A percentile compares a stretch with the other conserved stretches of the same genome.
Evolutionary conservation across 202 grass and related monocot species (phyloP).

Genomic region (Digitaria exilis): DNA sequence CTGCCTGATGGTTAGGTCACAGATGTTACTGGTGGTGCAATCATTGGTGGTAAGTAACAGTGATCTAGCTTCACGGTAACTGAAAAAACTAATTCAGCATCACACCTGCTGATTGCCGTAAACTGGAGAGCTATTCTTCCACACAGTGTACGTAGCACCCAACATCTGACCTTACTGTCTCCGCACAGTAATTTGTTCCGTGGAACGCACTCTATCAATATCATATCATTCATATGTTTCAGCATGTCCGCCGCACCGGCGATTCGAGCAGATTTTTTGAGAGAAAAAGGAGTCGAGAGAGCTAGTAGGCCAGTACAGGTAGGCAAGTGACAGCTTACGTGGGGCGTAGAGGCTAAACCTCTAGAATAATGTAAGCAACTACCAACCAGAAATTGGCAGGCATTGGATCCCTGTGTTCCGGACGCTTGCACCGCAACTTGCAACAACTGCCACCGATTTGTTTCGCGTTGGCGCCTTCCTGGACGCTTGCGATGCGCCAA

Average conservation of each 20-base stretch:
- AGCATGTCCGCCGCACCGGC: conserved; percentile 24
- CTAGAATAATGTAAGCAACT: conserved; percentile 23
- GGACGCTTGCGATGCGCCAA: conserved; percentile 3
- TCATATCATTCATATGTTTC: not conserved
- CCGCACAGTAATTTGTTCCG: not conserved
- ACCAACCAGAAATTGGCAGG: conserved; percentile 39
- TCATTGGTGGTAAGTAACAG: not conserved
- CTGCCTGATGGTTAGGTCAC: not conserved
- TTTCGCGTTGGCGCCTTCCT: conserved; percentile 26
- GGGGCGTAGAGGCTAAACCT: conserved; percentile 6
- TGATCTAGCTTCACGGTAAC: not conserved
- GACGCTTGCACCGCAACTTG: conserved; percentile 4
- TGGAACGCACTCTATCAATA: conserved; percentile 22
- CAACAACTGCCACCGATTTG: conserved; percentile 21
- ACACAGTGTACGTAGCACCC: not conserved
- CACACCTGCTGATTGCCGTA: not conserved
- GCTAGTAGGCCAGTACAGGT: conserved; percentile 27
- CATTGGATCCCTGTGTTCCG: conserved; percentile 53
- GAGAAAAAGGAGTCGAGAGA: not conserved
- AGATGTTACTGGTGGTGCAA: not conserved
- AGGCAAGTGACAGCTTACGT: conserved; percentile 46
- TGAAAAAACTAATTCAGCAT: not conserved
- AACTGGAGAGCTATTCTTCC: not conserved
- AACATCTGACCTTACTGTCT: conserved; percentile 31
- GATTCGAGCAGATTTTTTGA: not conserved